A percentile compares a stretch with the other conserved stretches of the same genome.
Conservation (phyloP, 1,139 yeast species). For the Eremothecium coryli region DNA sequence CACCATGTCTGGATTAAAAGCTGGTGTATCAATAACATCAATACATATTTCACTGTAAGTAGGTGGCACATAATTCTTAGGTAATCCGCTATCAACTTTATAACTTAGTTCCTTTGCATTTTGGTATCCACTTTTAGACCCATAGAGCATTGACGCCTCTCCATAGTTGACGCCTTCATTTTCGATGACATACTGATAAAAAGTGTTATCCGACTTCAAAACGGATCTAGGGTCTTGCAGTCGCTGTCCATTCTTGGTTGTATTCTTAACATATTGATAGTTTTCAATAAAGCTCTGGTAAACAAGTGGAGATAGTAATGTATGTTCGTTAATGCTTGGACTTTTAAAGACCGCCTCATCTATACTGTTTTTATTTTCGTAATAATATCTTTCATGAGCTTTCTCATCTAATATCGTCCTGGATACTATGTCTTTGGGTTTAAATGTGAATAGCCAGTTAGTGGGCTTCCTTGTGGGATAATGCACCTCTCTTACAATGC, state of each 20-base stretch:
- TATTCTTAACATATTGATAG: slow-evolving; percentile 14
- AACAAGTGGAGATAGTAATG: slow-evolving; percentile 30
- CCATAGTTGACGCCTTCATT: slow-evolving; percentile 2
- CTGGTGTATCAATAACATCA: slow-evolving; percentile 67
- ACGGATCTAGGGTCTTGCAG: slow-evolving; percentile 10
- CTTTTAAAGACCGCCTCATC: slow-evolving; percentile 24
- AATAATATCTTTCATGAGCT: slow-evolving; percentile 28
- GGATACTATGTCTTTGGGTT: slow-evolving; percentile 36
- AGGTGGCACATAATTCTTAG: slow-evolving; percentile 35
- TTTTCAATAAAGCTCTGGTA: slow-evolving; percentile 31
- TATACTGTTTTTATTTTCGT: slow-evolving; percentile 18
- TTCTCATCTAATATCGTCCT: slow-evolving; percentile 43
- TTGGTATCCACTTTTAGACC: background rate
- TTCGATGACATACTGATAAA: slow-evolving; percentile 4
- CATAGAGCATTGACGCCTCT: background rate
- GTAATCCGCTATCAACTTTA: slow-evolving; percentile 7
- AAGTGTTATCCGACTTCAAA: slow-evolving; percentile 12
- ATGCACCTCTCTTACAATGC: slow-evolving; percentile 38
- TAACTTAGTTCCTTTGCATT: slow-evolving; percentile 3
- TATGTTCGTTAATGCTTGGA: slow-evolving; percentile 24
- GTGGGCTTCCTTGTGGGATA: slow-evolving; percentile 56
- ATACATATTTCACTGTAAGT: slow-evolving; percentile 48
- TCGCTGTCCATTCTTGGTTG: slow-evolving; percentile 4
- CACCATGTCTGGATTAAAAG: slow-evolving; percentile 51
- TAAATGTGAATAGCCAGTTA: slow-evolving; percentile 47